Evolutionary conservation across 192 early-diverging fungal species (phyloP), one percentile per base, ranked within the genome.

Genomic region (Backusella australiensis): DNA sequence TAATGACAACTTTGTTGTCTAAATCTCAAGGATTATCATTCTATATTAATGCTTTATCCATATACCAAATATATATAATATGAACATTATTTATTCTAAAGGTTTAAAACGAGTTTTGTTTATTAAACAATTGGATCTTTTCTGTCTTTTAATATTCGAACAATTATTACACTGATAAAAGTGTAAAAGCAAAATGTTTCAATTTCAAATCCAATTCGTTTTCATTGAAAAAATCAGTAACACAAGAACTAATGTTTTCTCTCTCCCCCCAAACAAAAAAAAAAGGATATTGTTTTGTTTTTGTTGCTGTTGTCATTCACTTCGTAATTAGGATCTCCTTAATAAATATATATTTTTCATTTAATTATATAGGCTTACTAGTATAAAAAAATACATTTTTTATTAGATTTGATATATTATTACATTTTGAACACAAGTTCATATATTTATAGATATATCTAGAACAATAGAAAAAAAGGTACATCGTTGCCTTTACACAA

Each of bases 391-490:
- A 6, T 44, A 44, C 42, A 7, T 1, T 65, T 29, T 23, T 65
- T 65, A 32, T 65, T 29, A 12, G 19, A 65, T n/a, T 65, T 65
- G 23, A 65, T 29, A 1, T 65, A 32, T 32, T 65, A 29, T 23
- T 29, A 32, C n/a, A 65, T 65, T 65, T 65, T 23, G 23, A 65
- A 65, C 21, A 65, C 23, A 65, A 65, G 29, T 11, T 65, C 8
- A 65, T 35, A 67, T 67, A 35, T 35, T 68, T 68, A 68, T 68
- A 68, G 67, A 34, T 36, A 9, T 29, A 6, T 34, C 32, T 68
- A 68, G 34, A 36, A 68, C 67, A 68, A 36, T 63, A 63, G 56
- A 63, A 63, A 63, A 63, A 63, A 63, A 63, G n/a, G 19, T 63
- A 63, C 12, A 12, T 11, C 23, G 56, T 26, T 63, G 23, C 26